Evolutionary conservation across 164 flowering plant genomes (phyloP), one percentile per base, ranked within the genome.

Genomic region (Sextonia rubra): DNA sequence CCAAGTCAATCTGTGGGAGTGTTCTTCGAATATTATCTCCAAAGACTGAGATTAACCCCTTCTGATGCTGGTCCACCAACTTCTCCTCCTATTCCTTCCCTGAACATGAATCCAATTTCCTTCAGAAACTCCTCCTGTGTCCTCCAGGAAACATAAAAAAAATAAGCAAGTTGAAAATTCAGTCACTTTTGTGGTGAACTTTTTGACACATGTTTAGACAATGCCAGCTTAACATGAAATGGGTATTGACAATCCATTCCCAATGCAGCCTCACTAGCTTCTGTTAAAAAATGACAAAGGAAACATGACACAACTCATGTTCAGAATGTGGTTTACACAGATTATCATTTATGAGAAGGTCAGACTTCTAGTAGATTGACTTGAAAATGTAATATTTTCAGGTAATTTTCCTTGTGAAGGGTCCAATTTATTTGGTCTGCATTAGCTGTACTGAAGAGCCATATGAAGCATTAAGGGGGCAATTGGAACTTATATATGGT

Each of bases 401-500:
- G 99, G 97, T 96, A 26, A 85, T 96, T 75, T 96, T 96, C 82
- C 91, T 96, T 71, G 97, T 92, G 67, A 93, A 90, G 73, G 97
- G 98, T 52, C 99, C 99, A 6, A 90, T 96, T 69, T 96, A 96
- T 74, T 83, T 92, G 69, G 98, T 96, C 68, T 96, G 98, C 87
- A 96, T 96, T 77, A 89, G 98, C 86, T 93, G 99, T 79, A 96
- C 99, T 55, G 99, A 96, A 70, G 99, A 96, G 79, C 89, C 97
- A 48, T 88, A 90, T 69, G 97, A 93, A 52, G 86, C 97, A 73
- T 80, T 96, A 49, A 86, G 74, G 84, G 93, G 88, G 24, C 98
- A 93, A 69, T 74, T 96, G 79, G 98, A 96, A 77, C 91, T 93
- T 76, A 83, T 96, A 22, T 93, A 96, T 81, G 97, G 94, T 80